A percentile compares a stretch with the other conserved stretches of the same genome.
Evolutionary conservation across 2,329 filamentous ascomycete genomes (phyloP).

Genomic region (Hymenoscyphus salicellus): DNA sequence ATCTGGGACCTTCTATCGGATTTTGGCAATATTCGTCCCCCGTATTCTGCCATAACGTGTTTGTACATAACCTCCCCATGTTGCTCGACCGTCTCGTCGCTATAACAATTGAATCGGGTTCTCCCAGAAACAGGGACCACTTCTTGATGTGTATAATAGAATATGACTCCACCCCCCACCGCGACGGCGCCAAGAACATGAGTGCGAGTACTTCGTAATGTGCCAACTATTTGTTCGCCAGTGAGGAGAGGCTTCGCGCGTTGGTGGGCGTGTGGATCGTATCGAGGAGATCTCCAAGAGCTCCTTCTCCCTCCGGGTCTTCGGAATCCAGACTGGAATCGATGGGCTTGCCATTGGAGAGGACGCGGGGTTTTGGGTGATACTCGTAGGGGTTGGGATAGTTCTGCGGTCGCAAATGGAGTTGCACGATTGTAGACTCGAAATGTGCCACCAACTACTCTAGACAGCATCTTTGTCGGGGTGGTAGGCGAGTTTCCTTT

Average conservation of each 20-base stretch:
- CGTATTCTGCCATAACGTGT: slow-evolving; percentile 53
- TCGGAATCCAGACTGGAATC: slow-evolving; percentile 7
- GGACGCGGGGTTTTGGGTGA: not conserved
- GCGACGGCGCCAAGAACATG: slow-evolving; percentile 43
- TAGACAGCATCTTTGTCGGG: not conserved
- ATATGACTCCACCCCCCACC: slow-evolving; percentile 42
- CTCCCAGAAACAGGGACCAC: slow-evolving; percentile 70
- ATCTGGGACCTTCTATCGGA: slow-evolving; percentile 53
- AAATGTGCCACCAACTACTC: not conserved
- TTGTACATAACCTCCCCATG: slow-evolving; percentile 54
- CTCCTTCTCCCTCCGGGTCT: not conserved
- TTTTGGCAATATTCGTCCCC: slow-evolving; percentile 53
- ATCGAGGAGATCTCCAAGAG: slow-evolving; percentile 10
- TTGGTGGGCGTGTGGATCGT: slow-evolving; percentile 21
- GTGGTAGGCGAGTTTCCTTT: not conserved
- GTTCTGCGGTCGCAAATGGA: not conserved
- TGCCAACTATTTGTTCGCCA: slow-evolving; percentile 34
- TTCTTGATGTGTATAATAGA: slow-evolving; percentile 70
- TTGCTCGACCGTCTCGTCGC: slow-evolving; percentile 51
- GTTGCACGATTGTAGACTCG: not conserved
- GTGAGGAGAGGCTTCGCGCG: slow-evolving; percentile 41
- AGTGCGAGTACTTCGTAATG: slow-evolving; percentile 37
- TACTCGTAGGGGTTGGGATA: not conserved
- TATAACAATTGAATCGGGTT: slow-evolving; percentile 68
- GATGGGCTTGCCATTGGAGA: not conserved